Evolutionary conservation across 2,329 filamentous ascomycete genomes (phyloP).

Genomic region (Pyrenochaeta sp.): DNA sequence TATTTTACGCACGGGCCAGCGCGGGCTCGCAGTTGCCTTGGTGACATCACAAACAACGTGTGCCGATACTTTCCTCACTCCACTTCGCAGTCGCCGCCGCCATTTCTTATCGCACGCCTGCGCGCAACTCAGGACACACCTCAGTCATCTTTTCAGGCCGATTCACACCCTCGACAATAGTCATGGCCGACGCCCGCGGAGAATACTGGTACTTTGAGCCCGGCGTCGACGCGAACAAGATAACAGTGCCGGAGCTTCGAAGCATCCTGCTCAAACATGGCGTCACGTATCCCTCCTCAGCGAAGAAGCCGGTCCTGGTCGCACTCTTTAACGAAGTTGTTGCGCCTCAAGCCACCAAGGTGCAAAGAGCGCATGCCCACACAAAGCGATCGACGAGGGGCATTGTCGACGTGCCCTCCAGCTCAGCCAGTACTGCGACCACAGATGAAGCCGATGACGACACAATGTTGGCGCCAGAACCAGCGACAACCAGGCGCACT

Average conservation of each 20-base stretch:
- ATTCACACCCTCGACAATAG: conserved; percentile 4
- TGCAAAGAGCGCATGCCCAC: conserved; percentile 75
- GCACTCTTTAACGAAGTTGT: conserved; percentile 83
- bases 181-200: conserved; percentile 44
- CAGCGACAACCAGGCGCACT: conserved; percentile 32
- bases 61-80: conserved; percentile 18
- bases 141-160: not conserved
- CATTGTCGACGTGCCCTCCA: conserved; percentile 73
- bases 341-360: conserved; percentile 76
- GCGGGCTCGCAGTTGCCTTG: conserved; percentile 19
- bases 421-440: conserved; percentile 66
- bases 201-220: conserved; percentile 75
- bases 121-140: not conserved
- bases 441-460: conserved; percentile 63
- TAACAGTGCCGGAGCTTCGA: conserved; percentile 88
- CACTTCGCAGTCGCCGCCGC: conserved; percentile 5
- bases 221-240: conserved; percentile 80
- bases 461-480: conserved; percentile 53
- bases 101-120: conserved; percentile 2
- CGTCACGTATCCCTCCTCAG: conserved; percentile 82
- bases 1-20: not conserved
- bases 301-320: conserved; percentile 90
- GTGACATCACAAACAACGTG: conserved; percentile 32
- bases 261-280: conserved; percentile 91
- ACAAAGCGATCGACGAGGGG: conserved; percentile 88